phyloP scores from a whole-genome alignment of 768 basidiomycete genomes.

The Panellus pusillus region DNA sequence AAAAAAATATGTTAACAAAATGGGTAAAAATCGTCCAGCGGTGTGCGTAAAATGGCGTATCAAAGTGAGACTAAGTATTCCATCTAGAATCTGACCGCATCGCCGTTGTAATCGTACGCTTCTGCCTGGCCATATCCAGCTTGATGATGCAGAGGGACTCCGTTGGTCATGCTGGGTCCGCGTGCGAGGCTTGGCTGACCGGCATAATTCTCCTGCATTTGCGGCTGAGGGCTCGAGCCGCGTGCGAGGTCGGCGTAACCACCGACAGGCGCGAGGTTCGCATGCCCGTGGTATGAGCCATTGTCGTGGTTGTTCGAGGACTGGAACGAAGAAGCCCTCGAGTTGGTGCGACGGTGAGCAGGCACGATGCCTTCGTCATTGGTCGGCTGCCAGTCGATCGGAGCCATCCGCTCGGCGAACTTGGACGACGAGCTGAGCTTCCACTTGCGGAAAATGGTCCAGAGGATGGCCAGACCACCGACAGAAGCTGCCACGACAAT shows the following conservation, averaged over 20 bases:
- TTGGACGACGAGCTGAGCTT: slow-evolving; percentile 79
- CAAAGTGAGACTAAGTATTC: neutral
- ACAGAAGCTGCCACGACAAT: slow-evolving; percentile 69
- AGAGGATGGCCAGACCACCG: slow-evolving; percentile 69
- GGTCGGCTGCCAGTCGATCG: slow-evolving; percentile 86
- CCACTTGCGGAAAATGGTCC: slow-evolving; percentile 93
- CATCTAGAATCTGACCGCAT: slow-evolving; percentile 20
- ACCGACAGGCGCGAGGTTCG: slow-evolving; percentile 63
- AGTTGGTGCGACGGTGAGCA: slow-evolving; percentile 51
- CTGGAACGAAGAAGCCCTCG: slow-evolving; percentile 70
- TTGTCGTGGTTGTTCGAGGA: slow-evolving; percentile 46
- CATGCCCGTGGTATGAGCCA: slow-evolving; percentile 35
- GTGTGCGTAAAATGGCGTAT: slow-evolving; percentile 11
- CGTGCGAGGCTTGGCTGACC: slow-evolving; percentile 47
- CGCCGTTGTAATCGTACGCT: slow-evolving; percentile 35
- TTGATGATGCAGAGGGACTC: slow-evolving; percentile 65
- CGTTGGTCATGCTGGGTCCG: slow-evolving; percentile 48
- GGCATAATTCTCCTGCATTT: slow-evolving; percentile 50
- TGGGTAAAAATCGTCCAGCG: slow-evolving; percentile 19
- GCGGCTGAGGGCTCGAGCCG: slow-evolving; percentile 69
- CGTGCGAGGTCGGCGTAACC: slow-evolving; percentile 83
- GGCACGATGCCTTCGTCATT: slow-evolving; percentile 46
- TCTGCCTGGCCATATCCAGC: slow-evolving; percentile 42
- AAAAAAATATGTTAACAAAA: neutral
- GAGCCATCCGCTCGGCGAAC: slow-evolving; percentile 83